phyloP scores from a whole-genome alignment of 768 basidiomycete genomes.

The Plicaturopsis crispa region DNA sequence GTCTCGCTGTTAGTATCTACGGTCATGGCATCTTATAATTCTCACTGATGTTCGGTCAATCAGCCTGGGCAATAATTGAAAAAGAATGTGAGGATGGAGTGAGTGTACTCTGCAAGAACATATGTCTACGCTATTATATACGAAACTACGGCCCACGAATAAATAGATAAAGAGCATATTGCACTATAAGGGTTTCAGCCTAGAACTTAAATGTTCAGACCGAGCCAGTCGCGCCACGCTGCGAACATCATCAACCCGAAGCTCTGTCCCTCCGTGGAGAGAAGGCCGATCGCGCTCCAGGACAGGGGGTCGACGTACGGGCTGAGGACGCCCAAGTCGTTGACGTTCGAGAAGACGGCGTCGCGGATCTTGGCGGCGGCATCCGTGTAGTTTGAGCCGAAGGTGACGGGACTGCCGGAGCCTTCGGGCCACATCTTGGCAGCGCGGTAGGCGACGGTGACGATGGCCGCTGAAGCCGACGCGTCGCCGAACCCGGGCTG shows the following conservation, averaged over 20 bases:
- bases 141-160: too few species aligned
- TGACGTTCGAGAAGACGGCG: constrained; percentile 22
- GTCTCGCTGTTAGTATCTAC: too few species aligned
- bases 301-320: constrained; percentile 28
- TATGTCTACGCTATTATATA: too few species aligned
- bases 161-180: too few species aligned
- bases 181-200: too few species aligned
- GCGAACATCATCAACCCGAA: constrained; percentile 39
- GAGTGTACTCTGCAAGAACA: too few species aligned
- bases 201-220: too few species aligned
- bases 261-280: constrained; percentile 50
- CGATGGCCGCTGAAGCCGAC: constrained; percentile 22
- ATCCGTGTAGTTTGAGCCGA: constrained; percentile 21
- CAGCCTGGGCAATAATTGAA: too few species aligned
- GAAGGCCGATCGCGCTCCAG: constrained; percentile 29
- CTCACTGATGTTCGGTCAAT: too few species aligned
- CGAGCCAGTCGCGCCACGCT: constrained; percentile 23
- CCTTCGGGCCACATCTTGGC: constrained; percentile 20
- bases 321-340: constrained; percentile 26
- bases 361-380: constrained; percentile 22
- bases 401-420: too few species aligned
- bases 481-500: constrained; percentile 26
- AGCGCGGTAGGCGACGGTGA: constrained; percentile 17
- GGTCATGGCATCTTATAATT: too few species aligned
- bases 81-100: too few species aligned